Conservation (phyloP, 352 stramenopile species). For the Phytophthora ohioensis region DNA sequence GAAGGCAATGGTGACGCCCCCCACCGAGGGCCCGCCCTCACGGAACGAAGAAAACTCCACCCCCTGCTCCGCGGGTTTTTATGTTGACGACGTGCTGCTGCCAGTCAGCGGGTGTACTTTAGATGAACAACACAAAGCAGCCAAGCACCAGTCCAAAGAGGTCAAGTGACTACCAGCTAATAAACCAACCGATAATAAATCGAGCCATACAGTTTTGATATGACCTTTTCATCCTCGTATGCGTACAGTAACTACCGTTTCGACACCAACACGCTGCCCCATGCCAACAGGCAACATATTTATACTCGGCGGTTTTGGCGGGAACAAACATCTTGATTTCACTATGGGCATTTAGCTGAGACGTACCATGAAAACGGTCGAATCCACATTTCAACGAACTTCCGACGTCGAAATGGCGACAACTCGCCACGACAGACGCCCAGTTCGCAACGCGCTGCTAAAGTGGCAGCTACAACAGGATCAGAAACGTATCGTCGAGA, state of each 20-base stretch:
- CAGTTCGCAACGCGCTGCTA: conserved; percentile 41
- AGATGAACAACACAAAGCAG: conserved; percentile 40
- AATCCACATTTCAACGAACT: conserved; percentile 12
- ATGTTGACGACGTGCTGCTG: conserved; percentile 43
- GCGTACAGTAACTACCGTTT: conserved; percentile 1
- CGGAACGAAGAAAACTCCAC: conserved; percentile 42
- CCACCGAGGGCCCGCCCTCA: conserved; percentile 48
- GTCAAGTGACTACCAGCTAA: conserved; percentile 33
- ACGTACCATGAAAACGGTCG: conserved; percentile 22
- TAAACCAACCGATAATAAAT: conserved; percentile 42
- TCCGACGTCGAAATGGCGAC: conserved; percentile 23
- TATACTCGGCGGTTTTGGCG: conserved; percentile 18
- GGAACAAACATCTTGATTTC: conserved; percentile 31
- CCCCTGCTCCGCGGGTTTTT: conserved; percentile 36
- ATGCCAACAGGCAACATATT: not conserved
- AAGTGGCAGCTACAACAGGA: conserved; percentile 45
- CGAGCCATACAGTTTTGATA: conserved; percentile 41
- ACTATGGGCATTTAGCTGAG: conserved; percentile 24
- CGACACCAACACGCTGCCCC: not conserved
- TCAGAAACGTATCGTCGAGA: conserved; percentile 25
- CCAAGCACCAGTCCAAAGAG: conserved; percentile 24
- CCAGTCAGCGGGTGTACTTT: conserved; percentile 50
- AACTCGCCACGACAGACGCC: conserved; percentile 22
- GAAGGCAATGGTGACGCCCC: conserved; percentile 44
- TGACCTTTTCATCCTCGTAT: not conserved